Evolutionary conservation across 805 yeast genomes (phyloP), one percentile per base, ranked within the genome.

Genomic region (Lipomyces sp.): DNA sequence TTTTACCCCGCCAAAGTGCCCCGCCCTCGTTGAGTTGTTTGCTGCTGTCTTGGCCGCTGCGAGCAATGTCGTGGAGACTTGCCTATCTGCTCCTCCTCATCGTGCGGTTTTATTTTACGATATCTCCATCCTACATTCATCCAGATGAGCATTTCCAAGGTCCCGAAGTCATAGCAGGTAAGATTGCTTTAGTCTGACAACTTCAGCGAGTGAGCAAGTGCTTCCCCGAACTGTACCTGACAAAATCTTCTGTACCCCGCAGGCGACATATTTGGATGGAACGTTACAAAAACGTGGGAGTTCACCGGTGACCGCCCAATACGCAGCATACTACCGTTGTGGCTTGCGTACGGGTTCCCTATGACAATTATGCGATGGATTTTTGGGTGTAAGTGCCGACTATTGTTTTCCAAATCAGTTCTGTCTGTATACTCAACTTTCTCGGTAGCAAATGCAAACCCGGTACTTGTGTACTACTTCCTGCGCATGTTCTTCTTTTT

Each of bases 71-170:
- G 36, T 55, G 59, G 59, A 42, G 51, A n/a, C 57, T 52, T 24
- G 40, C 50, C 3, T 55, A 55, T 35, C 48, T 55, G 26, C 28
- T 39, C 11, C 46, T 56, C 24, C 46, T 59, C 34, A 24, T 53
- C 26, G 43, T 79, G 24, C 65, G 87, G 45, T 68, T 84, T 21
- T 69, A 77, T 23, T 70, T 87, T 39, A 81, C 85, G 0, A 64
- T 85, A 1, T 80, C 84, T 48, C 76, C 84, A 28, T 86, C 96
- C 0, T 93, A 95, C 64, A 82, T 93, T 42, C 99, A 95, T 60
- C 99, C 99, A 0, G 99, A 93, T 72, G 99, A 93, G 70, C 96
- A 90, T 66, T 86, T 87, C 65, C 99, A 95, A 66, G 79, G 83
- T n/a, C 77, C 95, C 42, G 95, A 89, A 65, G 83, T 84, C 0